Evolutionary conservation across 768 basidiomycete genomes (phyloP), one percentile per base, ranked within the genome.

Genomic region (Serendipita indica): DNA sequence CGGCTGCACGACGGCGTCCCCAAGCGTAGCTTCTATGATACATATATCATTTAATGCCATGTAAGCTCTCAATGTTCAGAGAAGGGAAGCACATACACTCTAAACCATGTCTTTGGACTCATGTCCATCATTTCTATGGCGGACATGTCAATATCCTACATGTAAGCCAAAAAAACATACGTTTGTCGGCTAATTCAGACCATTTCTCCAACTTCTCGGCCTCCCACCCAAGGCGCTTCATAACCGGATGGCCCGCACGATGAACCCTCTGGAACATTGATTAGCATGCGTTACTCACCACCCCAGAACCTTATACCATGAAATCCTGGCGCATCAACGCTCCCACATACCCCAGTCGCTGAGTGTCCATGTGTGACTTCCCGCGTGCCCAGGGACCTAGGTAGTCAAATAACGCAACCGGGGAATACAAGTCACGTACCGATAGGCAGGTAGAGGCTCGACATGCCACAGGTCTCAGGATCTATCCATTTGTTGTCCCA

Each of bases 51-150:
- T n/a, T n/a, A n/a, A n/a, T n/a, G n/a, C n/a, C n/a, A n/a, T n/a
- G n/a, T n/a, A n/a, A n/a, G n/a, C n/a, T n/a, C n/a, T n/a, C n/a
- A n/a, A n/a, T n/a, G n/a, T n/a, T n/a, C n/a, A n/a, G n/a, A 27
- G 22, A 18, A 27, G 7, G 49, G 7, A 7, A 43, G 18, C n/a
- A 18, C 49, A 16, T 54, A 54, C 49, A 54, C 30, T 32, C 49
- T n/a, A n/a, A 54, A 18, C 49, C 49, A 54, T 32, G n/a, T 54
- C n/a, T n/a, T 25, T 10, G 20, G 20, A 12, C 30, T 54, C 7
- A 16, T 32, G 16, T 54, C 7, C 49, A 54, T 54, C 30, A 54
- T 54, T 54, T 54, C 49, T 54, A 54, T n/a, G n/a, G n/a, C n/a
- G 16, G 22, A 25, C 3, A 54, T 25, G 5, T 54, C 20, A 10